Conservation (phyloP, 192 early-diverging fungal genomes). For the Glomus cerebriforme region DNA sequence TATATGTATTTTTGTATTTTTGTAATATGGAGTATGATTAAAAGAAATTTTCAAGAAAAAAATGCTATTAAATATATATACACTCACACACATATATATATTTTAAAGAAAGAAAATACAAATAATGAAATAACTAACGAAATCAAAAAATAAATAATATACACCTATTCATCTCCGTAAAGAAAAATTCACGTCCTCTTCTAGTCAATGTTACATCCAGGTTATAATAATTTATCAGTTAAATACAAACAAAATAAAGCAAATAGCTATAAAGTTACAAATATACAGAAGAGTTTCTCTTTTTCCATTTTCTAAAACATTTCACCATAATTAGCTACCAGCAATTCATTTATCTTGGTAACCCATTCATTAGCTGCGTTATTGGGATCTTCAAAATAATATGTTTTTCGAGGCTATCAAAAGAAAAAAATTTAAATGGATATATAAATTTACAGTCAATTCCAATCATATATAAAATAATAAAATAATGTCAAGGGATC, state of each 20-base stretch:
- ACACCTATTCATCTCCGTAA: no score
- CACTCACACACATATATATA: no score
- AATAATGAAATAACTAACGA: not conserved
- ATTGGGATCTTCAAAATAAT: slow-evolving; percentile 56
- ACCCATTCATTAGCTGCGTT: slow-evolving; percentile 54
- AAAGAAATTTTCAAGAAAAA: not conserved
- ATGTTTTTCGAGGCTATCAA: slow-evolving; percentile 51
- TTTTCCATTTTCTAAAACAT: slow-evolving; percentile 35
- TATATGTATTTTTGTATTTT: not conserved
- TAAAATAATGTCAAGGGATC: no score
- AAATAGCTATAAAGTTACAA: not conserved
- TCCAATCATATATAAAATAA: not conserved
- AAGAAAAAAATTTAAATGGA: not conserved
- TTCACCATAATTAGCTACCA: slow-evolving; percentile 50
- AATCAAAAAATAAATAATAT: not conserved
- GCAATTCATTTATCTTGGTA: slow-evolving; percentile 48
- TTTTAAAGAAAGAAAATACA: not conserved
- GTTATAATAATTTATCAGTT: not conserved
- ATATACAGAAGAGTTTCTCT: not conserved
- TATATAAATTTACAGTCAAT: not conserved
- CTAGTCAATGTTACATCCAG: no score
- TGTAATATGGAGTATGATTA: not conserved
- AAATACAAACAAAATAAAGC: not conserved
- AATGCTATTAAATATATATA: not conserved
- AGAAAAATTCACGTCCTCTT: not conserved